Evolutionary conservation across 2,329 filamentous ascomycete species (phyloP), one percentile per base, ranked within the genome.

Genomic region (Cladobotryum protrusum): DNA sequence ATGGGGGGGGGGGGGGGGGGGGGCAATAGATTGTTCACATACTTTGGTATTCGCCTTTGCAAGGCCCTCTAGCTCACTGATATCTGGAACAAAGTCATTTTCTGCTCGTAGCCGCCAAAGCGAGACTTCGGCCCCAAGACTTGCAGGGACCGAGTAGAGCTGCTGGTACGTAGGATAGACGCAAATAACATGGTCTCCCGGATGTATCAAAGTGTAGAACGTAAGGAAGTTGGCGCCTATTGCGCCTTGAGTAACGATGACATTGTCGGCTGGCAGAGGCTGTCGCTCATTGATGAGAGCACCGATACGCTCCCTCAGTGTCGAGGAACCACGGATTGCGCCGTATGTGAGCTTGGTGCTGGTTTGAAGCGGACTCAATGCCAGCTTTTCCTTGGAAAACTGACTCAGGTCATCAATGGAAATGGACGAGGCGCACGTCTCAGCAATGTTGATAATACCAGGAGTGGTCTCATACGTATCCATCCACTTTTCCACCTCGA

Each of bases 111-210:
- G 74, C 62, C 79, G 82, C 89, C 89, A 95, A 11, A 92, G 65
- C 39, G 83, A 82, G 14, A 95, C 86, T 52, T 88, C 80, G 1
- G 87, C 88, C 0, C 89, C 89, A 5, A 95, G 70, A 35, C 82
- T 85, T 56, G 76, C 74, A 0, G 89, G 88, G 1, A 95, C 79
- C 9, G 82, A 74, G 62, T 92, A 93, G 1, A 95, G 76, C 59
- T 93, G 88, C 64, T 93, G 87, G 60, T 93, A 95, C 1, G 88
- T 92, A 12, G 90, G 89, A 63, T 90, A 88, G 51, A 93, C 86
- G 61, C 87, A 93, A 52, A 95, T 78, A 43, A 92, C 86, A 73
- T 95, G 89, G 62, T 95, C 88, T 1, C 83, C 86, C 0, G 82
- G 79, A 0, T 81, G 79, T 2, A 93, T 63, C 6, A 93, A 72